A percentile compares a stretch with the other conserved stretches of the same genome.
Evolutionary conservation across 495 filamentous ascomycete genomes (phyloP).

Genomic region (Coniosporium apollinis): DNA sequence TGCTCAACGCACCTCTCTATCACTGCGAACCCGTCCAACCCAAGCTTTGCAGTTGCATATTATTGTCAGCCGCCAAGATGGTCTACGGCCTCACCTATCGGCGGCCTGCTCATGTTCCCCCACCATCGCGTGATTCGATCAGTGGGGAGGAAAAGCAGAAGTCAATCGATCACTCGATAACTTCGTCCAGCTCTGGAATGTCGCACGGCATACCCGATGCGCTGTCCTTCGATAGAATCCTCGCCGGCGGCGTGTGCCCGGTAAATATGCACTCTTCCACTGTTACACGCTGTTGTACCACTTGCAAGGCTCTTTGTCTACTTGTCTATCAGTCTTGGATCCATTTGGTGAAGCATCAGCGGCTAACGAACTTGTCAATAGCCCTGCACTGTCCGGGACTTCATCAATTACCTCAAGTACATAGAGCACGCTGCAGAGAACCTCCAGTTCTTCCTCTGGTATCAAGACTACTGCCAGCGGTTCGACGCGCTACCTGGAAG

Average conservation of each 20-base stretch:
- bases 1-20: no score
- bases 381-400: conserved; percentile 59
- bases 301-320: not conserved
- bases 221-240: conserved; percentile 54
- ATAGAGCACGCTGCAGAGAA: conserved; percentile 62
- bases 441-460: conserved; percentile 68
- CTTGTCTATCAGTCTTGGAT: no score
- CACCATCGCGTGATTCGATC: conserved; percentile 15
- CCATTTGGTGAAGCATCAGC: no score
- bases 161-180: conserved; percentile 24
- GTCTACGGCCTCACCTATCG: conserved; percentile 34
- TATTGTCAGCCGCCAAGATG: conserved; percentile 19
- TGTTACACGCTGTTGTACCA: not conserved
- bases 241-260: conserved; percentile 58
- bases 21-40: not conserved
- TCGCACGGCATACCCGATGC: conserved; percentile 44
- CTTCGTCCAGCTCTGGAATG: conserved; percentile 20
- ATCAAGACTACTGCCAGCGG: conserved; percentile 43
- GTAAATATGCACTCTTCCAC: conserved; percentile 30
- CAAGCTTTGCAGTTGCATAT: not conserved
- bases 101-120: conserved; percentile 23
- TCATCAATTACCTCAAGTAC: conserved; percentile 66
- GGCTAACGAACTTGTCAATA: conserved; percentile 18
- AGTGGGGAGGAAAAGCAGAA: conserved; percentile 21
- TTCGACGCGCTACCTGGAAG: conserved; percentile 35